These are phyloP conservation scores for Apophysomyces variabilis DNA, from an alignment of 371 early-diverging fungal genomes.

Conservation along the genomic window DNA sequence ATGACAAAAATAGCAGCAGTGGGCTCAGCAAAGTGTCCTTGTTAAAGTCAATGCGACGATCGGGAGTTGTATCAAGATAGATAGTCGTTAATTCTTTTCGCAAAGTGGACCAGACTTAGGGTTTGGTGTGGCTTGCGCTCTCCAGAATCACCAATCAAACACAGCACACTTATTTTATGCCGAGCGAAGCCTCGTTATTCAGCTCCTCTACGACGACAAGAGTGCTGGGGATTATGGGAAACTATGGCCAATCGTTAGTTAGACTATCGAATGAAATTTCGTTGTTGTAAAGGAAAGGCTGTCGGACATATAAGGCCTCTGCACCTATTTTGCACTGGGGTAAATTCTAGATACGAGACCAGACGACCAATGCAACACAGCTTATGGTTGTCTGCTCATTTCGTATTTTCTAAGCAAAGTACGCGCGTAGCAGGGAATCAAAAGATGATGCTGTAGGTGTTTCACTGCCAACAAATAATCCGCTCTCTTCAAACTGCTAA, in stretches of 20 bases:
- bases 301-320: too few relatives aligned
- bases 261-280: neutral
- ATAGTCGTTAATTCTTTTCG: neutral
- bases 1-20: constrained; percentile 3
- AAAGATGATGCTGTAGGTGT: too few relatives aligned
- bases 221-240: neutral
- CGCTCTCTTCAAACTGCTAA: neutral
- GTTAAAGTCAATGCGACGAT: neutral
- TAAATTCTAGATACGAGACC: too few relatives aligned
- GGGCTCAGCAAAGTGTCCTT: constrained; percentile 2
- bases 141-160: neutral
- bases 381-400: too few relatives aligned
- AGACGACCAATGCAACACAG: too few relatives aligned
- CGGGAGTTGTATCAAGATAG: neutral
- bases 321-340: too few relatives aligned
- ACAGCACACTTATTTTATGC: neutral
- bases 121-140: neutral
- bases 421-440: too few relatives aligned
- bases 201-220: neutral
- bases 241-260: neutral
- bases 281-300: too few relatives aligned
- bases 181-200: neutral
- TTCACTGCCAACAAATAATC: too few relatives aligned
- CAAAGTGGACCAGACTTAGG: neutral
- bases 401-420: too few relatives aligned